Evolutionary conservation across 305 asterid genomes (phyloP).

Genomic region (Caryopteris hybrid): DNA sequence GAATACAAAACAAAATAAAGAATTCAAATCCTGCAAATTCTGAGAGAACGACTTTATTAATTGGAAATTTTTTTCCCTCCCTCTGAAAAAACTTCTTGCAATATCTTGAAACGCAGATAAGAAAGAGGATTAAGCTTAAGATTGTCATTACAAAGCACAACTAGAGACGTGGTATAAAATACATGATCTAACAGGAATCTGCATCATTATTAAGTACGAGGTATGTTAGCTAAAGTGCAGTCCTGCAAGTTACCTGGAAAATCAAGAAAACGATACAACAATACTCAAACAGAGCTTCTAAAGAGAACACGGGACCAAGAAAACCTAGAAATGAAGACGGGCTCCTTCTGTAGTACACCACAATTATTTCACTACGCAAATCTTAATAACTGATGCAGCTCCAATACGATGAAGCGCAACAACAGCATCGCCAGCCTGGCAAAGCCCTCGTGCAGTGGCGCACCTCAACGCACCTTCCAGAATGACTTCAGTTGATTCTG

Average conservation of each 20-base stretch:
- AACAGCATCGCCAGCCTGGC: slow-evolving; percentile 68
- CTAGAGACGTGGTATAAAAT: neutral
- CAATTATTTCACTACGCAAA: slow-evolving; percentile 55
- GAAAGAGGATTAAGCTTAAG: neutral
- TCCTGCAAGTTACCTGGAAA: neutral
- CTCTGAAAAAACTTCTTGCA: too few relatives aligned
- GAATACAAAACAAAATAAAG: too few relatives aligned
- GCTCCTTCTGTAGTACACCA: neutral
- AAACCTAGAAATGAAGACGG: neutral
- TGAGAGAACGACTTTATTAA: too few relatives aligned
- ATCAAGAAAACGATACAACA: neutral
- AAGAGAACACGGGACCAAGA: neutral
- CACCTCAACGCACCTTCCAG: slow-evolving; percentile 54
- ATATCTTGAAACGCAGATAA: too few relatives aligned
- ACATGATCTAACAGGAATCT: neutral
- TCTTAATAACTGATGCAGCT: slow-evolving; percentile 69
- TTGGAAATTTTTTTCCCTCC: too few relatives aligned
- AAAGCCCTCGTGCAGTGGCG: slow-evolving; percentile 50
- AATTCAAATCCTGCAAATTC: too few relatives aligned
- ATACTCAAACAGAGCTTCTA: neutral
- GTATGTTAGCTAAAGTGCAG: neutral
- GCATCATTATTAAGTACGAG: neutral
- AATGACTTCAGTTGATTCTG: slow-evolving; percentile 74
- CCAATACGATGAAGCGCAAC: slow-evolving; percentile 88
- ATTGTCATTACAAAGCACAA: neutral